These are phyloP conservation scores for Hippophae tibetana DNA, from an alignment of 306 rosid species.

Conservation along the genomic window DNA sequence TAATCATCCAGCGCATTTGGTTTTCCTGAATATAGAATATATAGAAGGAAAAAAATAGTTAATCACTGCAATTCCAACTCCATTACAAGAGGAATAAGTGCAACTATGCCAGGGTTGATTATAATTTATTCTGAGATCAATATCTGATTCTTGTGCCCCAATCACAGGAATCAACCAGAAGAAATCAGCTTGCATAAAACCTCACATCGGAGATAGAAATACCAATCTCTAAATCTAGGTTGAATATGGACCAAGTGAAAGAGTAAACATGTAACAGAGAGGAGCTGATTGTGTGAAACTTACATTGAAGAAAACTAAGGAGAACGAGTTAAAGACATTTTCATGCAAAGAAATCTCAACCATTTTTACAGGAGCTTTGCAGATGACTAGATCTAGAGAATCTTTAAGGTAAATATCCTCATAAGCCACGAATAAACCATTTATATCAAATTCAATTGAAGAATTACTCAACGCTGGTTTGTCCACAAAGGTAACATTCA, in stretches of 20 bases:
- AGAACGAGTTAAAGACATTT: conserved; percentile 57
- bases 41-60: conserved; percentile 3
- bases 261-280: background rate
- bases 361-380: conserved; percentile 54
- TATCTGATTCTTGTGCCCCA: background rate
- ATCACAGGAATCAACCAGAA: too few species aligned
- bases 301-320: conserved; percentile 49
- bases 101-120: background rate
- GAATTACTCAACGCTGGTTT: conserved; percentile 49
- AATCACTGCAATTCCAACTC: background rate
- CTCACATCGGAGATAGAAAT: background rate
- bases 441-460: conserved; percentile 50
- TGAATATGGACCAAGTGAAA: background rate
- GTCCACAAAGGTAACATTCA: conserved; percentile 59
- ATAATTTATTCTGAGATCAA: background rate
- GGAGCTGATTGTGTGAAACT: conserved; percentile 22
- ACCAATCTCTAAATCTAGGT: conserved; percentile 2
- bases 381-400: conserved; percentile 24
- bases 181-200: too few species aligned
- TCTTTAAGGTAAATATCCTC: conserved; percentile 17
- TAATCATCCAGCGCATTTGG: conserved; percentile 49
- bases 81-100: background rate
- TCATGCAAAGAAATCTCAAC: conserved; percentile 63
- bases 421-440: conserved; percentile 45
- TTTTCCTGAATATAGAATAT: conserved; percentile 28